A percentile compares a stretch with the other conserved stretches of the same genome.
phyloP scores from a whole-genome alignment of 768 basidiomycete species.

The Termitomyces sp. region DNA sequence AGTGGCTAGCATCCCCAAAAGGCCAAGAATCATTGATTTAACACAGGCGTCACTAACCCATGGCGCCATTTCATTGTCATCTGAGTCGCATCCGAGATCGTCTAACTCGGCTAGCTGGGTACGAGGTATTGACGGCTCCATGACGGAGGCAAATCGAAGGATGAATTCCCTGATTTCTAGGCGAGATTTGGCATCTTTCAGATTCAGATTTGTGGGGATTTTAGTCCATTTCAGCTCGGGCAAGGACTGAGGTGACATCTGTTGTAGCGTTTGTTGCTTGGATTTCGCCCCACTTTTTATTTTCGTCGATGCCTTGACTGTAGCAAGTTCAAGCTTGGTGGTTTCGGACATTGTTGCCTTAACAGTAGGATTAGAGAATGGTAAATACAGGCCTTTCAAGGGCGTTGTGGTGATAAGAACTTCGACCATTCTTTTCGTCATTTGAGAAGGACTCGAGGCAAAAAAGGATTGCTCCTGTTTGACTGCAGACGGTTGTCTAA shows the following conservation, averaged over 20 bases:
- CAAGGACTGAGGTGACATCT: constrained; percentile 29
- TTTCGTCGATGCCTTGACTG: neutral
- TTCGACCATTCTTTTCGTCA: neutral
- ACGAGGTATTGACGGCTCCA: constrained; percentile 40
- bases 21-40: constrained; percentile 56
- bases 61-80: constrained; percentile 32
- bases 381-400: neutral
- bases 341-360: neutral
- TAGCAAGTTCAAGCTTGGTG: neutral
- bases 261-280: constrained; percentile 23
- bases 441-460: neutral
- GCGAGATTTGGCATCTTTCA: constrained; percentile 50
- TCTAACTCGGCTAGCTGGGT: constrained; percentile 62
- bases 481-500: neutral
- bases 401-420: constrained; percentile 7
- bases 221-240: constrained; percentile 51
- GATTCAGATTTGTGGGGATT: constrained; percentile 37
- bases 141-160: constrained; percentile 51
- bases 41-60: constrained; percentile 69
- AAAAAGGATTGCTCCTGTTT: neutral
- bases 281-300: constrained; percentile 8
- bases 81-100: constrained; percentile 35
- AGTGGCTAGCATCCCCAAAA: constrained; percentile 50
- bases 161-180: constrained; percentile 74
- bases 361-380: neutral